Evolutionary conservation across 2,329 filamentous ascomycete genomes (phyloP).

Genomic region (Neocucurbitaria cava): DNA sequence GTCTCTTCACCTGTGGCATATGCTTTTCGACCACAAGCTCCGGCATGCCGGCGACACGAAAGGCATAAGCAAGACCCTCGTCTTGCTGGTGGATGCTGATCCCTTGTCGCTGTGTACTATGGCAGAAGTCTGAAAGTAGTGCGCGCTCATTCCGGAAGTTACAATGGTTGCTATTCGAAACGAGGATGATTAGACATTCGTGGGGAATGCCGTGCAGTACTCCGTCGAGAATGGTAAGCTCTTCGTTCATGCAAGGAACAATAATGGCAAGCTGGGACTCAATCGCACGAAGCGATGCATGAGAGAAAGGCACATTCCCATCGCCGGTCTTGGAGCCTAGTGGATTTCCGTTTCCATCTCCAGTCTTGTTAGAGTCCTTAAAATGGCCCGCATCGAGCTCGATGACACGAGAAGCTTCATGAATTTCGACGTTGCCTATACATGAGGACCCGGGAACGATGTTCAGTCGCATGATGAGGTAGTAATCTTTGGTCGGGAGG

Average conservation of each 20-base stretch:
- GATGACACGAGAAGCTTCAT: conserved; percentile 11
- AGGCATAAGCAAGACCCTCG: conserved; percentile 14
- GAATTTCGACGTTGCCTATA: conserved; percentile 16
- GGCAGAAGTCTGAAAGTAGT: conserved; percentile 10
- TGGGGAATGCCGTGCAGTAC: conserved; percentile 23
- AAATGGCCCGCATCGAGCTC: conserved; percentile 16
- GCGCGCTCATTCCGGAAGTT: conserved; percentile 13
- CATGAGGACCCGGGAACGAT: neutral
- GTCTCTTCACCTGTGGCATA: neutral
- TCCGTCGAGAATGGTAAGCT: conserved; percentile 13
- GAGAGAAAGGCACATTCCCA: conserved; percentile 7
- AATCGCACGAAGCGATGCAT: conserved; percentile 4
- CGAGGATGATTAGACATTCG: conserved; percentile 16
- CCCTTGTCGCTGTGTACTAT: conserved; percentile 1
- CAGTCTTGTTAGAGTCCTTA: neutral
- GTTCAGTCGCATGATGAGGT: neutral
- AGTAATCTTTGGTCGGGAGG: neutral
- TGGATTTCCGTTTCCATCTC: neutral
- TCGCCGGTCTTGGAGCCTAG: neutral
- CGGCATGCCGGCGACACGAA: conserved; percentile 8
- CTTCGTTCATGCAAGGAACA: conserved; percentile 24
- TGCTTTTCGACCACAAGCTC: conserved; percentile 1
- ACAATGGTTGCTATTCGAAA: conserved; percentile 17
- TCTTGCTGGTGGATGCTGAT: conserved; percentile 16
- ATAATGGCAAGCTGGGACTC: conserved; percentile 19